Percentiles rank a stretch among this genome's conserved stretches.
phyloP scores from a whole-genome alignment of 306 rosid genomes.

The Dalbergia oliveri region DNA sequence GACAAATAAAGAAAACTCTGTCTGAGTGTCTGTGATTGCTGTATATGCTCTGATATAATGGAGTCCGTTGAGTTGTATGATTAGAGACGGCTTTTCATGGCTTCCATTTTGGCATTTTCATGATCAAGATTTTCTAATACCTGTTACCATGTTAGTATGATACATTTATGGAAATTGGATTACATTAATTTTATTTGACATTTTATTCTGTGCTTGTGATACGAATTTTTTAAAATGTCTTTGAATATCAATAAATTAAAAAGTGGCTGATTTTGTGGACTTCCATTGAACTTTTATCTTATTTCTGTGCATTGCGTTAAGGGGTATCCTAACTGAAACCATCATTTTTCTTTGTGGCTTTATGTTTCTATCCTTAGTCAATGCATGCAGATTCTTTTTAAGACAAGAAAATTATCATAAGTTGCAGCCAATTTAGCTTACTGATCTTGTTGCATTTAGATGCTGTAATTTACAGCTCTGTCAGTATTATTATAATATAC shows the following conservation, averaged over 20 bases:
- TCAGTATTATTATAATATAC: not conserved
- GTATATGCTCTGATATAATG: conserved; percentile 2
- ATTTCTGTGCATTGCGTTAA: not conserved
- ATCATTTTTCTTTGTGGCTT: not conserved
- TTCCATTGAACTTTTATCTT: not conserved
- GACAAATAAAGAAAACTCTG: not conserved
- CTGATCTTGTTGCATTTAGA: conserved; percentile 8
- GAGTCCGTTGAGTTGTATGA: not conserved
- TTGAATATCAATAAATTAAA: not conserved
- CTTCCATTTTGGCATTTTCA: not conserved
- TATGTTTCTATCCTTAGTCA: conserved; percentile 8
- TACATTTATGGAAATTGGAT: not conserved
- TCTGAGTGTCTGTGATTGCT: not conserved
- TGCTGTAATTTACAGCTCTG: conserved; percentile 15
- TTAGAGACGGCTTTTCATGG: conserved; percentile 32
- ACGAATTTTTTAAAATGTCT: conserved; percentile 16
- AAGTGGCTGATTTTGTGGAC: not conserved
- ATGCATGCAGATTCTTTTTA: not conserved
- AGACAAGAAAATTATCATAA: conserved; percentile 6
- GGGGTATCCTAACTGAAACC: not conserved
- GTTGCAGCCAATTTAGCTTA: not conserved
- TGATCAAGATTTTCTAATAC: conserved; percentile 17
- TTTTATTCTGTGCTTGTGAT: conserved; percentile 7
- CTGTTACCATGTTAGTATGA: not conserved
- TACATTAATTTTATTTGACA: not conserved